Evolutionary conservation across 1,284 basidiomycete genomes (phyloP), one percentile per base, ranked within the genome.

Genomic region (Ganoderma lucidum): DNA sequence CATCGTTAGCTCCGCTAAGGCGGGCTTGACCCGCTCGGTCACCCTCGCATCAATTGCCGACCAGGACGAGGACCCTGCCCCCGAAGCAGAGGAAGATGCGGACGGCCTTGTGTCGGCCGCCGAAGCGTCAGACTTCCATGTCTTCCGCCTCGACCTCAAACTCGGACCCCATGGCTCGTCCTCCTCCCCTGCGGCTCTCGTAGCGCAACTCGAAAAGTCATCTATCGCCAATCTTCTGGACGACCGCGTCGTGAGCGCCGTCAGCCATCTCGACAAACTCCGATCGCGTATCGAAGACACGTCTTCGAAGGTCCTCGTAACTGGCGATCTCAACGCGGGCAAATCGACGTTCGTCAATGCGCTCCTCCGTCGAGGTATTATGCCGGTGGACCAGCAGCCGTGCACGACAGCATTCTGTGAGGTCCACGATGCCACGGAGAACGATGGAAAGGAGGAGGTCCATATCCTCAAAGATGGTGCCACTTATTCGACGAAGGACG

Each of bases 261-360:
- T 95, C 63, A 85, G 86, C 15, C 97, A 99, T 78, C 89, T 99
- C 68, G 88, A 93, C 73, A 94, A 93, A 75, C 91, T 99, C 71
- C 91, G 93, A 63, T 86, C 89, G 67, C 93, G 98, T 61, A 92
- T 99, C 28, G 87, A 94, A 78, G 97, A 99, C 80, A 96, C 91
- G 2, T 95, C 96, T 15, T 97, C 96, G 75, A 96, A 98, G 79
- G 97, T 99, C 59, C 90, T 99, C 71, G 96, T 99, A 70, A 99
- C 98, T n/a, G 98, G 98, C 74, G 98, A 99, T 80, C 87, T 99
- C 70, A 99, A 99, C 79, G 95, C 98, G 41, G 98, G 98, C 77
- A 99, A 99, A 83, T 98, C 96, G 42, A 99, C 98, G 0, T 94
- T 99, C 78, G 96, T 99, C 80, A 99, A 99, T 77, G 95, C 97